Conservation (phyloP, 495 filamentous ascomycete species). For the Aspergillus bertholletiae region DNA sequence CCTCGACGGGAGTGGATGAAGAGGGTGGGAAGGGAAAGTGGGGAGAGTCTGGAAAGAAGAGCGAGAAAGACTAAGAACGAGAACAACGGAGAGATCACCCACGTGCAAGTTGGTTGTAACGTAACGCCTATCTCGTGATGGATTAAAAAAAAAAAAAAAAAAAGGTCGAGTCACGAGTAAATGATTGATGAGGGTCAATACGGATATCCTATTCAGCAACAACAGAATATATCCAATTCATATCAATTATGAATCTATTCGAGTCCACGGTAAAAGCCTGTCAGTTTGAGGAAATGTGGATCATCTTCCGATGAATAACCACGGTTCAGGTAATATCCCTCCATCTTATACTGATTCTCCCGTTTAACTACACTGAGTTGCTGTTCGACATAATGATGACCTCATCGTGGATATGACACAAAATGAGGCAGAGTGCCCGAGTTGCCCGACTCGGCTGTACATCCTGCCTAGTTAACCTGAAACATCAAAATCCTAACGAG, state of each 20-base stretch:
- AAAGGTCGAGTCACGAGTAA: background rate
- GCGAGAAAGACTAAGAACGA: constrained; percentile 1
- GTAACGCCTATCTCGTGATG: constrained; percentile 6
- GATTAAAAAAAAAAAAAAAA: too few relatives aligned
- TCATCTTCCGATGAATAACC: background rate
- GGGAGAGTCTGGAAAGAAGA: constrained; percentile 3
- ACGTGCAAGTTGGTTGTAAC: too few relatives aligned
- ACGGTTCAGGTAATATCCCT: background rate
- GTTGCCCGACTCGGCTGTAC: background rate
- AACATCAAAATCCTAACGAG: too few relatives aligned
- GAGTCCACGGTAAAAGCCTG: background rate
- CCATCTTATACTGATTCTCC: background rate
- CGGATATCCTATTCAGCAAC: background rate
- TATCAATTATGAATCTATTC: too few relatives aligned
- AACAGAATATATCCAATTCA: too few relatives aligned
- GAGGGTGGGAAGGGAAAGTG: constrained; percentile 1
- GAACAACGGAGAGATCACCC: background rate
- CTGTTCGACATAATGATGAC: constrained; percentile 3
- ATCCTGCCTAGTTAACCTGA: too few relatives aligned
- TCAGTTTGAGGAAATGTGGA: background rate
- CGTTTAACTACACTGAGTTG: background rate
- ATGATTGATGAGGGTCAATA: too few relatives aligned
- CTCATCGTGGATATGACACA: background rate
- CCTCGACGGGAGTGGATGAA: too few relatives aligned
- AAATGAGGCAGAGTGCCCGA: background rate